These are phyloP conservation scores for Yamadazyma trypodendri DNA, from an alignment of 1,139 yeast genomes.

Conservation along the genomic window DNA sequence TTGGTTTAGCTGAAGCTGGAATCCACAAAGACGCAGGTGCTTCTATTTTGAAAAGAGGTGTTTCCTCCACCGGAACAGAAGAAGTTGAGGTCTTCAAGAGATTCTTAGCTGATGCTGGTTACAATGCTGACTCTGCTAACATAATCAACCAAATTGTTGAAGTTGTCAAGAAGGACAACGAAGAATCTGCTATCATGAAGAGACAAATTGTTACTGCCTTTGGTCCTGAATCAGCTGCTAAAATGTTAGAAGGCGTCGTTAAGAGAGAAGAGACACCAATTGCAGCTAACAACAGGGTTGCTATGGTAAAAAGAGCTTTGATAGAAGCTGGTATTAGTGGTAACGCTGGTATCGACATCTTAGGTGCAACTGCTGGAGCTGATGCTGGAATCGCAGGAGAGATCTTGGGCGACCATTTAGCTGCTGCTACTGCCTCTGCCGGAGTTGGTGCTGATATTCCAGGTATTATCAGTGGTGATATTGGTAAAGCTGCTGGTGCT, in stretches of 20 bases:
- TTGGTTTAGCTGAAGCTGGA: conserved; percentile 12
- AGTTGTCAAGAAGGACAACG: conserved; percentile 11
- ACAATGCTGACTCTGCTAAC: conserved; percentile 10
- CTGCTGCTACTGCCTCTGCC: conserved; percentile 10
- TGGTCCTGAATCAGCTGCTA: conserved; percentile 12
- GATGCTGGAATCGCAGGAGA: conserved; percentile 9
- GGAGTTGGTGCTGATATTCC: conserved; percentile 11
- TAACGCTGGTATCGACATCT: conserved; percentile 12
- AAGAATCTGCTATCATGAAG: conserved; percentile 13
- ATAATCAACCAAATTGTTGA: conserved; percentile 12
- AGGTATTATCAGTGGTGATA: conserved; percentile 9
- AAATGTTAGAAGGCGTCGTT: conserved; percentile 11
- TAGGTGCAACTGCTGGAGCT: conserved; percentile 11
- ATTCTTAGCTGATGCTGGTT: conserved; percentile 14
- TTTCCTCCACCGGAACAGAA: conserved; percentile 10
- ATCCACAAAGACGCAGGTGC: conserved; percentile 12
- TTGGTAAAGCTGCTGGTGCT: conserved; percentile 7
- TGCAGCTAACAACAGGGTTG: conserved; percentile 13
- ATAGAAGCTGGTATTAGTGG: conserved; percentile 14
- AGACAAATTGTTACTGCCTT: conserved; percentile 16
- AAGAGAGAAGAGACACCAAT: conserved; percentile 10
- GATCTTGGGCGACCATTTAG: conserved; percentile 13
- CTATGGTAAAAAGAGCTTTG: conserved; percentile 16
- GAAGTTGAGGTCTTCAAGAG: conserved; percentile 14
- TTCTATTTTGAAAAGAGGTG: conserved; percentile 12